Evolutionary conservation across 345 rosid genomes (phyloP), one percentile per base, ranked within the genome.

Genomic region (Lepidium africanum): DNA sequence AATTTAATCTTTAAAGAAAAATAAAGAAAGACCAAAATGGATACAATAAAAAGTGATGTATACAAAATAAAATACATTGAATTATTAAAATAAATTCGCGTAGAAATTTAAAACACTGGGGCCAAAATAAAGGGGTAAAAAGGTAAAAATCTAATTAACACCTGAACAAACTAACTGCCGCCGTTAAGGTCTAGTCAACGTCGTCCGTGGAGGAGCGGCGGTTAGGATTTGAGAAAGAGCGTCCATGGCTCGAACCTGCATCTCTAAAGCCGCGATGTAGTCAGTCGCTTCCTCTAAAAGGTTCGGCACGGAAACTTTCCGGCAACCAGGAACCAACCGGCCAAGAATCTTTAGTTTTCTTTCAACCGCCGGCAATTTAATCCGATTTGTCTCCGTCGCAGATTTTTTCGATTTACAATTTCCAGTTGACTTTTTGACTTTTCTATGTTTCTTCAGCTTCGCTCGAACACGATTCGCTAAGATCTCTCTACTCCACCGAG

Each of bases 241-340:
- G 13, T 86, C 77, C 96, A 93, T 93, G 63, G 89, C 88, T 13
- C 88, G 79, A 23, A 93, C 84, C 75, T 93, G 97, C 98, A 93
- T 93, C 92, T 90, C 88, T 66, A 94, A 59, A 33, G 99, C 99
- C 16, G 96, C 89, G 58, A 93, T 83, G 63, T 90, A 93, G 78
- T 93, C 98, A 3, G 79, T 82, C 27, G 92, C 80, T 74, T 93
- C 98, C 50, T 86, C 95, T 61, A 93, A 77, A 53, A 93, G 79
- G 52, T 59, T 85, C 21, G 85, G 59, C 10, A 80, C 70, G 15
- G 95, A 60, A 1, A 81, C 70, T 51, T 86, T 87, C 74, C 86
- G 74, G 86, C 97, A 90, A 49, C 99, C 99, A 43, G 99, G 99
- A 70, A 93, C 86, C 64, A 93, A 63, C 39, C 87, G 84, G 72